Percentiles rank a stretch among this genome's conserved stretches.
Conservation (phyloP, 805 yeast species). For the Gaillardinia entomophila region DNA sequence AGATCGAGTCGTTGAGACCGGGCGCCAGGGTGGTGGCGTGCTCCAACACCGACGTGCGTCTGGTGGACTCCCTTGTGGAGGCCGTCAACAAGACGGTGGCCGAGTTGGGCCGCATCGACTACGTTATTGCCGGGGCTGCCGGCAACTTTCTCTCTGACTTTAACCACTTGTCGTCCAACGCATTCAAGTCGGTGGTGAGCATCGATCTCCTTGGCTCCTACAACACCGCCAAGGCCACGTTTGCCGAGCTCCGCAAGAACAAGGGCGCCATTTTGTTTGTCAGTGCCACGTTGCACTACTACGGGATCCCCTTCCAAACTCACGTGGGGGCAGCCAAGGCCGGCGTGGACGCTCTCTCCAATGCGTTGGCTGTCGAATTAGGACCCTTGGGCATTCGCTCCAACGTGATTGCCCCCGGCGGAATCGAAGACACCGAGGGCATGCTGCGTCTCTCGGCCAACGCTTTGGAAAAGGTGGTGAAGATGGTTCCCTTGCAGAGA, state of each 20-base stretch:
- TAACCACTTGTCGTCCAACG: constrained; percentile 38
- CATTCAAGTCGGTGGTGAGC: constrained; percentile 32
- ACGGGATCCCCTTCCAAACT: constrained; percentile 35
- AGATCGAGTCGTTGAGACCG: constrained; percentile 15
- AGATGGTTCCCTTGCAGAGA: constrained; percentile 17
- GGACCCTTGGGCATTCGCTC: constrained; percentile 25
- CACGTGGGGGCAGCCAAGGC: constrained; percentile 28
- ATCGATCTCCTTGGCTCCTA: constrained; percentile 38
- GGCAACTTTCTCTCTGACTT: constrained; percentile 38
- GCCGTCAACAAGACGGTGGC: constrained; percentile 18
- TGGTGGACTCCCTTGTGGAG: constrained; percentile 14
- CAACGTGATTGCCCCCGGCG: constrained; percentile 23
- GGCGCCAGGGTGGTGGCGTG: constrained; percentile 20
- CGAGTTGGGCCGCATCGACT: constrained; percentile 38
- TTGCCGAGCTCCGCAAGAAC: constrained; percentile 29
- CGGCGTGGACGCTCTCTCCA: constrained; percentile 23
- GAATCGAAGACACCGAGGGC: constrained; percentile 24
- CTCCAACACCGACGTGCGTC: constrained; percentile 17
- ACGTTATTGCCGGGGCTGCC: constrained; percentile 41
- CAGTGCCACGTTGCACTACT: constrained; percentile 39
- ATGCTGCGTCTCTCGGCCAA: constrained; percentile 14
- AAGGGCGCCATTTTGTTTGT: constrained; percentile 34
- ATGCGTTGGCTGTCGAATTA: constrained; percentile 24
- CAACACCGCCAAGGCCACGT: constrained; percentile 37
- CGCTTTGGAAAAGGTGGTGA: constrained; percentile 3